These are phyloP conservation scores for Hippophae tibetana DNA, from an alignment of 306 rosid genomes.

Conservation along the genomic window DNA sequence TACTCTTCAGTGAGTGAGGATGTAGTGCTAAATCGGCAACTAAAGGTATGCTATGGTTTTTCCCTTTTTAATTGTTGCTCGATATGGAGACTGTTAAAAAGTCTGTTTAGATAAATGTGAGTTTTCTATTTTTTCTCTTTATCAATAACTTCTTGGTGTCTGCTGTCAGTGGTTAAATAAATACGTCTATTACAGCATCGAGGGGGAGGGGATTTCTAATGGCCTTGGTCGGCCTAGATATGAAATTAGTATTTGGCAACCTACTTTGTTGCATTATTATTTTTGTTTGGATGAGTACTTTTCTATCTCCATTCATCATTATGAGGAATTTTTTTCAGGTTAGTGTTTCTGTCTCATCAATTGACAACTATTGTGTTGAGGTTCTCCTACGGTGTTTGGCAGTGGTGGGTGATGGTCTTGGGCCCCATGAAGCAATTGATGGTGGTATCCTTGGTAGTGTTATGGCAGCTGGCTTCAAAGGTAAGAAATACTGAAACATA, in stretches of 20 bases:
- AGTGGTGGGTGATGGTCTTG: constrained; percentile 73
- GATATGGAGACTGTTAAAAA: neutral
- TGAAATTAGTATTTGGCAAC: neutral
- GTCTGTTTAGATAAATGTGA: neutral
- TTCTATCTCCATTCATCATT: constrained; percentile 13
- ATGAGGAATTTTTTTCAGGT: constrained; percentile 38
- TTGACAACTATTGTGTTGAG: constrained; percentile 68
- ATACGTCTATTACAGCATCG: no score
- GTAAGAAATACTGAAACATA: constrained; percentile 27
- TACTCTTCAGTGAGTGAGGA: constrained; percentile 68
- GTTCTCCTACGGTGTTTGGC: constrained; percentile 86
- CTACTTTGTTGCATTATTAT: neutral
- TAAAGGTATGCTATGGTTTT: constrained; percentile 40
- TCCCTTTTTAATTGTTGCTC: neutral
- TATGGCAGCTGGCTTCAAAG: constrained; percentile 94
- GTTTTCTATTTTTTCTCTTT: neutral
- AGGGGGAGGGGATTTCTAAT: no score
- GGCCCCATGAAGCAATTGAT: constrained; percentile 44
- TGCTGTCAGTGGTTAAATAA: neutral
- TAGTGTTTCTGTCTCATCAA: constrained; percentile 59
- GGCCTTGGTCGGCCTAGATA: no score
- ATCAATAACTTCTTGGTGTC: neutral
- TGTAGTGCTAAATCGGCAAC: constrained; percentile 49
- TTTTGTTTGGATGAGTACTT: constrained; percentile 6
- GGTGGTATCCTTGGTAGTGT: constrained; percentile 76